Conservation (phyloP, 108 stramenopile species). For the Cyclostephanos tholiformis region DNA sequence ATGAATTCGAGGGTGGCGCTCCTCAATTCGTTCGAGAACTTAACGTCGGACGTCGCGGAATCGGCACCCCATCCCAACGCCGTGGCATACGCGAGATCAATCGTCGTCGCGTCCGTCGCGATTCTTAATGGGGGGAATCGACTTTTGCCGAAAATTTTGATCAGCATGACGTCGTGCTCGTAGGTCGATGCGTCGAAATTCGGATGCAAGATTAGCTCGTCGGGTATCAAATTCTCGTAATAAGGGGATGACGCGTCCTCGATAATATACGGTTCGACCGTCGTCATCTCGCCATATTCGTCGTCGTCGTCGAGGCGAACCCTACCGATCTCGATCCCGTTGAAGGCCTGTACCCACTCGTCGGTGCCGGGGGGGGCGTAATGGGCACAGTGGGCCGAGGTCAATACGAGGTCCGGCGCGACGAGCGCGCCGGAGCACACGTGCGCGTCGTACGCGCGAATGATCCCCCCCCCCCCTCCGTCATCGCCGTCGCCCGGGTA, state of each 20-base stretch:
- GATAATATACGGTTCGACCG: constrained; percentile 16
- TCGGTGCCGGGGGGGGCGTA: constrained; percentile 29
- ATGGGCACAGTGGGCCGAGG: constrained; percentile 59
- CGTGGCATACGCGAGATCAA: constrained; percentile 3
- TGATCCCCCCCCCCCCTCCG: constrained; percentile 4
- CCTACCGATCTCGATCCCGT: constrained; percentile 47
- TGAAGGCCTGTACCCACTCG: constrained; percentile 36
- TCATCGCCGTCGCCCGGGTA: too few species aligned
- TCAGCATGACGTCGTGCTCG: constrained; percentile 45
- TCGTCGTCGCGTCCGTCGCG: neutral
- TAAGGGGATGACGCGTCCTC: constrained; percentile 23
- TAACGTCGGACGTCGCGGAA: neutral
- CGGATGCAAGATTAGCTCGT: constrained; percentile 31
- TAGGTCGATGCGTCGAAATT: constrained; percentile 30
- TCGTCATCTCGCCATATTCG: constrained; percentile 25
- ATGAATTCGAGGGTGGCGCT: constrained; percentile 23
- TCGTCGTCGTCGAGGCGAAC: constrained; percentile 25
- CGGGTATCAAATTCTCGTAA: constrained; percentile 47
- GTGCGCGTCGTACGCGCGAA: constrained; percentile 42
- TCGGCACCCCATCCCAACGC: constrained; percentile 46
- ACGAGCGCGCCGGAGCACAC: constrained; percentile 58
- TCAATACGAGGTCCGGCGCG: constrained; percentile 56
- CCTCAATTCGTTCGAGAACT: constrained; percentile 21
- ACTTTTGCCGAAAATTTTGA: constrained; percentile 33
- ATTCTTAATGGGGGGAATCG: constrained; percentile 20